These are phyloP conservation scores for Westerdykella sp. DNA, from an alignment of 2,329 filamentous ascomycete genomes.

Conservation along the genomic window DNA sequence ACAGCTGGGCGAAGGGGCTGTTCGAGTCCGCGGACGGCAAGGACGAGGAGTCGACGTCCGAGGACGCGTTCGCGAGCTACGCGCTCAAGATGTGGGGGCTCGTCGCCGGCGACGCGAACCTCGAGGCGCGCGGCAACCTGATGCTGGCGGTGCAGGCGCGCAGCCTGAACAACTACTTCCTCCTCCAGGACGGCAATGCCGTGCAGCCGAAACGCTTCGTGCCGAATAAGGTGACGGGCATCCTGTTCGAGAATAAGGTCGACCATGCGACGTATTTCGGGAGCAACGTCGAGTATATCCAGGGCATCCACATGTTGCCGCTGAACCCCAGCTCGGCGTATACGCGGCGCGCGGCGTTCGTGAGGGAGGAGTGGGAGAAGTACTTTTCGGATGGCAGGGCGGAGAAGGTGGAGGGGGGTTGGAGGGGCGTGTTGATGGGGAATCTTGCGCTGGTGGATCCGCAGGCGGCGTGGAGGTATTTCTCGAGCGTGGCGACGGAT, in stretches of 20 bases:
- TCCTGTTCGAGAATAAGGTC: conserved; percentile 91
- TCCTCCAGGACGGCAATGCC: conserved; percentile 66
- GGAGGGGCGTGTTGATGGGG: conserved; percentile 78
- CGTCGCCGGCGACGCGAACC: conserved; percentile 64
- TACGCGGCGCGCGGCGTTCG: conserved; percentile 64
- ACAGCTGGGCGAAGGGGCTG: conserved; percentile 86
- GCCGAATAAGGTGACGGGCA: conserved; percentile 68
- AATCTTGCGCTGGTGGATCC: conserved; percentile 78
- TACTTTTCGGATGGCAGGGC: conserved; percentile 68
- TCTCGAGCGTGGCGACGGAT: conserved; percentile 61
- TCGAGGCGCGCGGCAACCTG: conserved; percentile 75
- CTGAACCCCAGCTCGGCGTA: conserved; percentile 65
- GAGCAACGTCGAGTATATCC: conserved; percentile 57
- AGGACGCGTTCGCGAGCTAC: conserved; percentile 85
- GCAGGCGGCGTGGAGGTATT: conserved; percentile 64
- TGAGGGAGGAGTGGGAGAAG: conserved; percentile 59
- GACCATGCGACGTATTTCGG: conserved; percentile 92
- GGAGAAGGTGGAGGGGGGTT: conserved; percentile 63
- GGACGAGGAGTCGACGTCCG: conserved; percentile 85
- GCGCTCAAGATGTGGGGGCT: conserved; percentile 92
- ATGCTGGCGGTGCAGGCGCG: conserved; percentile 75
- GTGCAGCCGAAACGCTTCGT: conserved; percentile 72
- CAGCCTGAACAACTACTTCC: conserved; percentile 73
- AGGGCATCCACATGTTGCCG: conserved; percentile 79
- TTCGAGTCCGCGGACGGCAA: conserved; percentile 71